Evolutionary conservation across 495 filamentous ascomycete species (phyloP).

Genomic region (Neurospora pannonica): DNA sequence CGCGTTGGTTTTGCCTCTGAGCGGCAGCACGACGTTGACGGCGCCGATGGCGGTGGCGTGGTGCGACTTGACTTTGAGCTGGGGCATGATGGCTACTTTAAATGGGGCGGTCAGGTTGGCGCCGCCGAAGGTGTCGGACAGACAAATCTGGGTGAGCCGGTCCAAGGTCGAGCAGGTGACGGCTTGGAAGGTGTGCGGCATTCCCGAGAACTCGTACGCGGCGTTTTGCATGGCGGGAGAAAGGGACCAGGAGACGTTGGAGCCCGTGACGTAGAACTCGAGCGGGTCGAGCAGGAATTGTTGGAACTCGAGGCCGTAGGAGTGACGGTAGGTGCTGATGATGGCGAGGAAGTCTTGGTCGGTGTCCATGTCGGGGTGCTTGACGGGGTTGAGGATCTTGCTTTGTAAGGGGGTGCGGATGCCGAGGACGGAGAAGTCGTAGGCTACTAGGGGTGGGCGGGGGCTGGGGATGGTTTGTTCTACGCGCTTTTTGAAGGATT

Average conservation of each 20-base stretch:
- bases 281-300: constrained; percentile 55
- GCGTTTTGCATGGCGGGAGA: constrained; percentile 75
- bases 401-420: constrained; percentile 60
- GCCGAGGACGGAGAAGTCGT: constrained; percentile 61
- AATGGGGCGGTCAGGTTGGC: constrained; percentile 66
- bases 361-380: constrained; percentile 52
- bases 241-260: constrained; percentile 63
- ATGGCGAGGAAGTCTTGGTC: constrained; percentile 35
- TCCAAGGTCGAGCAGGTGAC: constrained; percentile 55
- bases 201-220: constrained; percentile 59
- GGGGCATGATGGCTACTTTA: constrained; percentile 61
- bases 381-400: constrained; percentile 56
- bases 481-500: constrained; percentile 43
- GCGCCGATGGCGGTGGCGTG: constrained; percentile 75
- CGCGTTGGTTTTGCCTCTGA: constrained; percentile 48
- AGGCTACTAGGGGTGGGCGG: constrained; percentile 56
- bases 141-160: constrained; percentile 51
- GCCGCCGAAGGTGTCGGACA: constrained; percentile 61
- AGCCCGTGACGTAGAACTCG: constrained; percentile 66
- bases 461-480: constrained; percentile 40
- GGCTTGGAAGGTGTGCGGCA: constrained; percentile 63
- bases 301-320: constrained; percentile 43
- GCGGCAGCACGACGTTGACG: constrained; percentile 72
- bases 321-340: constrained; percentile 37
- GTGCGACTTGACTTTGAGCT: constrained; percentile 57